phyloP scores from a whole-genome alignment of 2,329 filamentous ascomycete species.

The Magnaporthiopsis rhizophila region DNA sequence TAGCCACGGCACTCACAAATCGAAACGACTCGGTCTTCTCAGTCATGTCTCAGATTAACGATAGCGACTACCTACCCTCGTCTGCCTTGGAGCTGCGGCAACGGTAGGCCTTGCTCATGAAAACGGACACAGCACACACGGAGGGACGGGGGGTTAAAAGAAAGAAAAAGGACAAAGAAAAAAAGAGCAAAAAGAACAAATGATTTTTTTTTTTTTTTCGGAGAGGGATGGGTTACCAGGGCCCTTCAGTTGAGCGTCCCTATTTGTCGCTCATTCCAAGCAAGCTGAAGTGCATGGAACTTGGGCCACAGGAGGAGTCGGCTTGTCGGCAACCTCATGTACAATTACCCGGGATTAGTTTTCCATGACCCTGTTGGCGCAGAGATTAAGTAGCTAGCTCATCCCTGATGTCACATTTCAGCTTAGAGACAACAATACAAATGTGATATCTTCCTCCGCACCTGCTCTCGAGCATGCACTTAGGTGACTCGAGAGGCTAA shows the following conservation, averaged over 20 bases:
- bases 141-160: neutral
- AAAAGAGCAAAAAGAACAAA: neutral
- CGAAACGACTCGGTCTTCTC: neutral
- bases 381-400: neutral
- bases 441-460: neutral
- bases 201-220: neutral
- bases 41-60: too few relatives aligned
- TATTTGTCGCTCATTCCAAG: neutral
- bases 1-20: neutral
- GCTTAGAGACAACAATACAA: neutral
- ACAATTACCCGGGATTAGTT: neutral
- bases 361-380: neutral
- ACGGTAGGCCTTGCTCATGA: neutral
- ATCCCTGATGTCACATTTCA: neutral
- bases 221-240: neutral
- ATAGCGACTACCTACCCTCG: too few relatives aligned
- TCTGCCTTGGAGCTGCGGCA: neutral
- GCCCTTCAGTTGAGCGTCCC: neutral
- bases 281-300: neutral
- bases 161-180: neutral
- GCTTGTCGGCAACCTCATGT: neutral
- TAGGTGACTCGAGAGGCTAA: too few relatives aligned
- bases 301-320: neutral
- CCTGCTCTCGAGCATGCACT: neutral
- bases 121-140: neutral